phyloP scores from a whole-genome alignment of 768 basidiomycete genomes.

The Rubroboletus satanas region DNA sequence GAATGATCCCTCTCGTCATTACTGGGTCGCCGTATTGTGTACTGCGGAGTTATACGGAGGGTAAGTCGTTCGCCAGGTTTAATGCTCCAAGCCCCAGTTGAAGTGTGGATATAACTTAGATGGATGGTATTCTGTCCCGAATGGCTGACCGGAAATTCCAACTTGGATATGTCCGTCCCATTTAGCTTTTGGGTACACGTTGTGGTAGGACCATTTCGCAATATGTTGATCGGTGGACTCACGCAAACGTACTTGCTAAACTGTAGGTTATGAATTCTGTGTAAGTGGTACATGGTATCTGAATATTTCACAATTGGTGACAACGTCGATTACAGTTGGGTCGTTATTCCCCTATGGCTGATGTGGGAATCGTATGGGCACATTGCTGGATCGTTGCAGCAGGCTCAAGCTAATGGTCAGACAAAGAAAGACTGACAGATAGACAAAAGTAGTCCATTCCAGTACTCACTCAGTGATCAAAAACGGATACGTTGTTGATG shows the following conservation, averaged over 20 bases:
- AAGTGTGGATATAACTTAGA: slow-evolving; percentile 27
- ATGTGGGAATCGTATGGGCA: slow-evolving; percentile 76
- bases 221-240: not conserved
- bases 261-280: slow-evolving; percentile 75
- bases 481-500: not conserved
- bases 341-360: slow-evolving; percentile 67
- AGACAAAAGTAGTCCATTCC: not conserved
- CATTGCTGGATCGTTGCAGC: slow-evolving; percentile 59
- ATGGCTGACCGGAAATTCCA: slow-evolving; percentile 75
- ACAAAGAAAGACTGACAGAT: slow-evolving; percentile 34
- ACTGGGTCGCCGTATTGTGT: slow-evolving; percentile 74
- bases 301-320: not conserved
- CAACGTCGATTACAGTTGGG: slow-evolving; percentile 55
- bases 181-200: slow-evolving; percentile 81
- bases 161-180: slow-evolving; percentile 64
- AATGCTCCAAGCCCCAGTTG: not conserved
- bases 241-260: not conserved
- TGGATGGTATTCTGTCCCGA: slow-evolving; percentile 92
- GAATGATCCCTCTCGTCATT: slow-evolving; percentile 54
- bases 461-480: not conserved
- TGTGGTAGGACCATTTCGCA: slow-evolving; percentile 45
- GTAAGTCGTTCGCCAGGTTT: slow-evolving; percentile 33
- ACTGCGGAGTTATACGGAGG: slow-evolving; percentile 79
- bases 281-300: slow-evolving; percentile 39
- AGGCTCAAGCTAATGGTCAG: slow-evolving; percentile 29